Base-by-base conservation (phyloP, 1,284 basidiomycete species). In the Xerocomus minutiporus region DNA sequence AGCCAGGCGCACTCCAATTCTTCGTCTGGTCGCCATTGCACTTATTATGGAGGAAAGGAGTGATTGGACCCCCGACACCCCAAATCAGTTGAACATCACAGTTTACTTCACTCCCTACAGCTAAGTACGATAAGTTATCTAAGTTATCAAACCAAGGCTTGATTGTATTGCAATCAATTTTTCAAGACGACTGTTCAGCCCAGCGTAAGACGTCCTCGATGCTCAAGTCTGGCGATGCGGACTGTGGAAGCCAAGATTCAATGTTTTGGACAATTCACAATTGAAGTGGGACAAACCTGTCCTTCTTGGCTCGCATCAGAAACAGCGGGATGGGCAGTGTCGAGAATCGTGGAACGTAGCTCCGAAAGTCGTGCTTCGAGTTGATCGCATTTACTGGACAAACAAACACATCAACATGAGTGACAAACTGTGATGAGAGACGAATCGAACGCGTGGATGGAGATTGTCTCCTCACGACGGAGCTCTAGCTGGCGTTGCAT, bases 401-500 rank as follows among this genome's bases (percentile, higher is more conserved):
- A 39, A 43, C 26, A 36, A 38, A 7, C 13, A 45, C 41, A 50
- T 59, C 39, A 65, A 50, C 46, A 53, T 17, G 15, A 36, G 39
- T 20, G n/a, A 17, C 35, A 36, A 8, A 13, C 2, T 15, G 25
- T 1, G 15, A 45, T 26, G 20, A 45, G 28, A 46, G 53, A 51
- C 9, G 25, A 40, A 32, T 69, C 81, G 52, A 66, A 88, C 87
- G 73, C 67, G 61, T 90, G 85, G 41, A 90, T 73, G 11, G 71
- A 64, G 53, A 66, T 74, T 0, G 88, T 87, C 69, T 90, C 87
- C 62, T 84, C 81, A 52, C 73, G 74, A 46, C 88, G 77, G 31
- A 88, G 68, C 50, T 88, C 81, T 6, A 91, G 69, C 59, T 90
- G 87, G 25, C 83, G 76, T 47, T 75, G 74, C 84, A 90, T 88